Evolutionary conservation across 2,329 filamentous ascomycete genomes (phyloP).

Genomic region (Pleomassaria siparia): DNA sequence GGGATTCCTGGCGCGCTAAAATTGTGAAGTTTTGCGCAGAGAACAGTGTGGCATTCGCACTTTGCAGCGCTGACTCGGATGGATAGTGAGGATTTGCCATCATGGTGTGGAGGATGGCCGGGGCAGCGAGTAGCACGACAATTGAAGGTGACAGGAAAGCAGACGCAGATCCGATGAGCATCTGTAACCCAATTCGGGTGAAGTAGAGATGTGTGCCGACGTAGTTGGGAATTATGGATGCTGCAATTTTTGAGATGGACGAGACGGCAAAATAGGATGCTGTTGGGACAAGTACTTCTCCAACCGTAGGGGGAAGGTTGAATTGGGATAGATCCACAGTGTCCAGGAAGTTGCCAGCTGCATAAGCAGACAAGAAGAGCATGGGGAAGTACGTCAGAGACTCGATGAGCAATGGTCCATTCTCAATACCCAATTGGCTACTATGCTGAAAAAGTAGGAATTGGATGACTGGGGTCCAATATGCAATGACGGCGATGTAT

Average conservation of each 20-base stretch:
- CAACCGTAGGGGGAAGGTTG: slow-evolving; percentile 58
- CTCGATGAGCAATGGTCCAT: slow-evolving; percentile 77
- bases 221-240: slow-evolving; percentile 47
- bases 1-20: slow-evolving; percentile 78
- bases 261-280: slow-evolving; percentile 67
- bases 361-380: slow-evolving; percentile 43
- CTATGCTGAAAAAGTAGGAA: slow-evolving; percentile 70
- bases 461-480: slow-evolving; percentile 74
- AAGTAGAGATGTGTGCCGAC: slow-evolving; percentile 66
- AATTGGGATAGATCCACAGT: slow-evolving; percentile 58
- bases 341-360: slow-evolving; percentile 59
- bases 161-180: slow-evolving; percentile 67
- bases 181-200: slow-evolving; percentile 71
- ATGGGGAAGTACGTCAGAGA: slow-evolving; percentile 65
- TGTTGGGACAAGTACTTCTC: slow-evolving; percentile 66
- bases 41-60: slow-evolving; percentile 66
- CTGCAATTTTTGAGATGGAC: slow-evolving; percentile 45
- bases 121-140: slow-evolving; percentile 66
- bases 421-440: slow-evolving; percentile 63
- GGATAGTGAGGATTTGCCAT: slow-evolving; percentile 74
- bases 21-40: slow-evolving; percentile 69
- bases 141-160: slow-evolving; percentile 68
- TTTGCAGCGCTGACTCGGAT: slow-evolving; percentile 59
- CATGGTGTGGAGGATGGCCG: slow-evolving; percentile 71
- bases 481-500: slow-evolving; percentile 71